These are phyloP conservation scores for Gardenia jasminoides DNA, from an alignment of 257 asterid species.

Conservation along the genomic window DNA sequence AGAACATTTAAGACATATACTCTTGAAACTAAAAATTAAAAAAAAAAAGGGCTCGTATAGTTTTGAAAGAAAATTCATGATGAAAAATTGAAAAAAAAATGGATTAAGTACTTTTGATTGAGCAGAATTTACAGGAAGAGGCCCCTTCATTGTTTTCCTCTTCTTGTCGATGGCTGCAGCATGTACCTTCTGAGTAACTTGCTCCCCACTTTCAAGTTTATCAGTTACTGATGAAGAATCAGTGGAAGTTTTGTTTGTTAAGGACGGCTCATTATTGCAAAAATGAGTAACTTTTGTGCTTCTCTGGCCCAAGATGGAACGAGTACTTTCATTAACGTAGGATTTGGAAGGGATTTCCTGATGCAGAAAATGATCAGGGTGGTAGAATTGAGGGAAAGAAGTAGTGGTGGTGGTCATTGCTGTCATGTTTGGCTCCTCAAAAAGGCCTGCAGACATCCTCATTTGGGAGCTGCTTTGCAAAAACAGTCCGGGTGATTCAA, in stretches of 20 bases:
- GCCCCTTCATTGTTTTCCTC: constrained; percentile 42
- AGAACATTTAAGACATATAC: neutral
- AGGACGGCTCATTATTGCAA: constrained; percentile 23
- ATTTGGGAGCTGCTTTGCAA: constrained; percentile 28
- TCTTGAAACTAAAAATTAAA: neutral
- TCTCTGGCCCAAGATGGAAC: constrained; percentile 21
- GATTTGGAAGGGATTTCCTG: constrained; percentile 3
- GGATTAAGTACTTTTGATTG: constrained; percentile 47
- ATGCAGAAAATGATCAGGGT: constrained; percentile 25
- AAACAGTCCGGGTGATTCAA: constrained; percentile 26
- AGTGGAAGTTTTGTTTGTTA: constrained; percentile 34
- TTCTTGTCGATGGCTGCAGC: constrained; percentile 23
- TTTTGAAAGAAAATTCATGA: neutral
- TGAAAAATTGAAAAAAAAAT: neutral
- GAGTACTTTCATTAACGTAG: constrained; percentile 3
- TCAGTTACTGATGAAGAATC: constrained; percentile 52
- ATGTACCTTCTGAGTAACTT: constrained; percentile 18
- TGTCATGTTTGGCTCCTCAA: constrained; percentile 35
- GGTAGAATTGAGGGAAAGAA: constrained; percentile 32
- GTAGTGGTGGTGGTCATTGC: neutral
- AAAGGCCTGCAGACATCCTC: constrained; percentile 20
- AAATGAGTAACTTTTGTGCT: constrained; percentile 15
- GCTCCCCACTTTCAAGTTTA: constrained; percentile 29
- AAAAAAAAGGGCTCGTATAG: neutral
- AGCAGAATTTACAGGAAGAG: constrained; percentile 40